Evolutionary conservation across 2,329 filamentous ascomycete species (phyloP).

Genomic region (Cladophialophora psammophila): DNA sequence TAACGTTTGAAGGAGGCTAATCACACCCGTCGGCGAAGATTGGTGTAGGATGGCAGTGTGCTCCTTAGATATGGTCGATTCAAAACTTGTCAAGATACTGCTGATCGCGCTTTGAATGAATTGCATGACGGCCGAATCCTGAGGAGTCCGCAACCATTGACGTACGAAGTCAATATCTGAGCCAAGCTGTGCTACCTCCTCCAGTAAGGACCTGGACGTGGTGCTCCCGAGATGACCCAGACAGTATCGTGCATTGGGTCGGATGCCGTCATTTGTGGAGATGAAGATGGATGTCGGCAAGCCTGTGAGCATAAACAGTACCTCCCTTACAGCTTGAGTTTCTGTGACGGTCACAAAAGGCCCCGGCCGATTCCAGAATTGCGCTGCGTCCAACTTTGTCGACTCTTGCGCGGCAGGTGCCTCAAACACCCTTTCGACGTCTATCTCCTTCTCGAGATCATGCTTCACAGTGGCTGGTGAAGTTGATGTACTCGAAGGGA

Average conservation of each 20-base stretch:
- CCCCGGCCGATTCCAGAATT: constrained; percentile 56
- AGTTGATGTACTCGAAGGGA: constrained; percentile 26
- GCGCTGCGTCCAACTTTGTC: constrained; percentile 50
- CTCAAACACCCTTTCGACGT: constrained; percentile 31
- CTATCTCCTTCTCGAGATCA: constrained; percentile 12
- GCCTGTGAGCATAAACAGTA: constrained; percentile 84
- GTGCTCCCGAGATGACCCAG: constrained; percentile 32
- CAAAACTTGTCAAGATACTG: constrained; percentile 21
- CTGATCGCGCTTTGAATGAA: constrained; percentile 27
- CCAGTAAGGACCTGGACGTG: constrained; percentile 34
- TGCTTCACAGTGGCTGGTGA: constrained; percentile 27
- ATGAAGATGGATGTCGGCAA: constrained; percentile 76
- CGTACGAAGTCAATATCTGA: constrained; percentile 24
- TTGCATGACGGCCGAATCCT: constrained; percentile 27
- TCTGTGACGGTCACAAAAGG: constrained; percentile 63
- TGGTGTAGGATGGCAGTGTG: constrained; percentile 24
- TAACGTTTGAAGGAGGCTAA: constrained; percentile 30
- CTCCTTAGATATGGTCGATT: constrained; percentile 19
- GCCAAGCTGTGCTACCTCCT: constrained; percentile 20
- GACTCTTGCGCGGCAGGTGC: constrained; percentile 4
- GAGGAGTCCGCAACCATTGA: constrained; percentile 28
- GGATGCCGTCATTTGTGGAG: constrained; percentile 43
- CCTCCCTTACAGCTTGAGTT: constrained; percentile 75
- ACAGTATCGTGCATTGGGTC: constrained; percentile 17
- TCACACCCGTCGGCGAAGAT: constrained; percentile 19